A percentile compares a stretch with the other conserved stretches of the same genome.
phyloP scores from a whole-genome alignment of 768 basidiomycete genomes.

The Porpolomopsis calyptriformis region DNA sequence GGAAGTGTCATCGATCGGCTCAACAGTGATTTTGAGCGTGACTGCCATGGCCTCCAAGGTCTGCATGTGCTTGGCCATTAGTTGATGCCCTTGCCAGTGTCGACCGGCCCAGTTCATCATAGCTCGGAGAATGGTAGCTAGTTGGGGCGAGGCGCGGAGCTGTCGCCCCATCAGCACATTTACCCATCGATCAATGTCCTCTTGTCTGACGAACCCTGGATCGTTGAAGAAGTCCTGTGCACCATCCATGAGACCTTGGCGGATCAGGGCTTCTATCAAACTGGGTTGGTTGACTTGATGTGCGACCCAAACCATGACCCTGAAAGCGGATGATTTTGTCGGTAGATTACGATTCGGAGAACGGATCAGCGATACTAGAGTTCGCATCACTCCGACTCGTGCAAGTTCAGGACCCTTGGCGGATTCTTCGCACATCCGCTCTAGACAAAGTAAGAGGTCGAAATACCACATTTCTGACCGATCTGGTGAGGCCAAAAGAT shows the following conservation, averaged over 20 bases:
- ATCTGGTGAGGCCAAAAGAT: background rate
- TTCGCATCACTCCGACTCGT: background rate
- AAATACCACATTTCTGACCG: background rate
- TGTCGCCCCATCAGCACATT: background rate
- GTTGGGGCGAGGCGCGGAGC: background rate
- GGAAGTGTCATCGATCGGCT: background rate
- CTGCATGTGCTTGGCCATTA: background rate
- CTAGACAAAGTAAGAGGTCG: background rate
- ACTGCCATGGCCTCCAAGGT: background rate
- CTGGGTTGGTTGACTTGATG: background rate
- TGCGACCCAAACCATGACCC: background rate
- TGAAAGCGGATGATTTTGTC: constrained; percentile 3
- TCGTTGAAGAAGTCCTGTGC: constrained; percentile 3
- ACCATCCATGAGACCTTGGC: constrained; percentile 3
- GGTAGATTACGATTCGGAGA: background rate
- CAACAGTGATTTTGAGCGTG: background rate
- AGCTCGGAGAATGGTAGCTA: background rate
- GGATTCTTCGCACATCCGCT: constrained; percentile 1
- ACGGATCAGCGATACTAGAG: background rate
- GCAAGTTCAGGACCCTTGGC: background rate
- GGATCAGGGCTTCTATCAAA: background rate
- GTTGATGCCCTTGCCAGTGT: background rate
- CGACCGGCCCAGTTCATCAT: background rate
- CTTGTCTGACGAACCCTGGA: constrained; percentile 5
- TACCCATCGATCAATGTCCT: constrained; percentile 5